Evolutionary conservation across 352 stramenopile species (phyloP).

Genomic region (Pythium rishiriense): DNA sequence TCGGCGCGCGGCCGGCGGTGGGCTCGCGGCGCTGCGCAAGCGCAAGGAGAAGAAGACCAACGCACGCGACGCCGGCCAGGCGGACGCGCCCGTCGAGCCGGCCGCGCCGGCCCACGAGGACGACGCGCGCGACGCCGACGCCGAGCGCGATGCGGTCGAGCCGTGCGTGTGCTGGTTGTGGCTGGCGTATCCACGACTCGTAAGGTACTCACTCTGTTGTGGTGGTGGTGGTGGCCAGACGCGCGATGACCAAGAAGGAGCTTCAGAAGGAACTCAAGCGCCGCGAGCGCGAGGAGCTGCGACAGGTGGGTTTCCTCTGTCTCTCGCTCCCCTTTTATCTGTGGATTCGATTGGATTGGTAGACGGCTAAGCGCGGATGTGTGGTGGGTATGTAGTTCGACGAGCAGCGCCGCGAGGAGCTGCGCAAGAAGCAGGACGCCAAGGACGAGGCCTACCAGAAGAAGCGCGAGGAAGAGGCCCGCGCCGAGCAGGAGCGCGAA

Average conservation of each 20-base stretch:
- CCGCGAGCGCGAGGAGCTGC: slow-evolving; percentile 70
- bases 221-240: slow-evolving; percentile 4
- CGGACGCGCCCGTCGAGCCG: background rate
- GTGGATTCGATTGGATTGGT: background rate
- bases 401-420: slow-evolving; percentile 62
- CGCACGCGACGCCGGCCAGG: slow-evolving; percentile 11
- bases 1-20: slow-evolving; percentile 31
- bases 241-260: slow-evolving; percentile 73
- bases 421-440: slow-evolving; percentile 47
- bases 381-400: slow-evolving; percentile 50
- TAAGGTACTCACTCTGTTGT: too few relatives aligned
- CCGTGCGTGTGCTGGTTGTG: slow-evolving; percentile 33
- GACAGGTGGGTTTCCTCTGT: slow-evolving; percentile 45
- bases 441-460: slow-evolving; percentile 60
- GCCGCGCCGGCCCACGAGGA: slow-evolving; percentile 2
- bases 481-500: slow-evolving; percentile 45
- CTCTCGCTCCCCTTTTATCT: too few relatives aligned
- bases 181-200: too few relatives aligned
- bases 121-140: slow-evolving; percentile 7
- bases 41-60: slow-evolving; percentile 64
- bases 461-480: slow-evolving; percentile 59
- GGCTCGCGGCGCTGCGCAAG: slow-evolving; percentile 60
- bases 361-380: background rate
- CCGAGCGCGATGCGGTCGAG: slow-evolving; percentile 31
- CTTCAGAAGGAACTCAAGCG: slow-evolving; percentile 79